Conservation (phyloP, 192 early-diverging fungal genomes). For the Backusella tarrabulga region DNA sequence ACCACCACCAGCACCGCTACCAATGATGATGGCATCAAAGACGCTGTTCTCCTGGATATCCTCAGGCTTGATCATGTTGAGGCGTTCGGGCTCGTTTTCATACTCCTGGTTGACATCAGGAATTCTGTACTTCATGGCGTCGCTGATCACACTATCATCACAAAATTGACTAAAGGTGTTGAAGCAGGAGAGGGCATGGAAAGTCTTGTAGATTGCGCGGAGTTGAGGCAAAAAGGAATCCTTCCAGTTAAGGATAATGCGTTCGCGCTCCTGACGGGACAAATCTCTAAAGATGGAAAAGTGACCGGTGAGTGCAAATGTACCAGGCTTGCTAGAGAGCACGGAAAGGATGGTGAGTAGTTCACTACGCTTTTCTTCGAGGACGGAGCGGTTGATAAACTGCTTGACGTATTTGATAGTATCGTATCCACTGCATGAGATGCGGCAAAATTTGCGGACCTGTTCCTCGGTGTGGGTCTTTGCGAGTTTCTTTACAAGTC, state of each 20-base stretch:
- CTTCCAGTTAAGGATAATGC: slow-evolving; percentile 26
- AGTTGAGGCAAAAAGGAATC: slow-evolving; percentile 19
- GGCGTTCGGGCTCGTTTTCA: not conserved
- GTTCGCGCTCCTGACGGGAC: slow-evolving; percentile 26
- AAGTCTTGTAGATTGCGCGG: slow-evolving; percentile 32
- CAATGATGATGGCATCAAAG: slow-evolving; percentile 67
- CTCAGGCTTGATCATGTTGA: not conserved
- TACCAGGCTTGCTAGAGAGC: slow-evolving; percentile 34
- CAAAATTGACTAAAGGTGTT: slow-evolving; percentile 12
- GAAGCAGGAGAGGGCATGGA: slow-evolving; percentile 22
- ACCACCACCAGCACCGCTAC: slow-evolving; percentile 68
- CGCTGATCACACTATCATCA: slow-evolving; percentile 45
- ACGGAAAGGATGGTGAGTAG: slow-evolving; percentile 18
- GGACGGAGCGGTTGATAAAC: not conserved
- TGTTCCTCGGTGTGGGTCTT: slow-evolving; percentile 27
- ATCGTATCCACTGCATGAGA: not conserved
- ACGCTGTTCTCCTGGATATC: not conserved
- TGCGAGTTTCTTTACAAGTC: slow-evolving; percentile 21
- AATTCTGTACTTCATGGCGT: slow-evolving; percentile 55
- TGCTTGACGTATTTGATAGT: not conserved
- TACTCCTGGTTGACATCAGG: slow-evolving; percentile 16
- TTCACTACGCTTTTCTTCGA: slow-evolving; percentile 19
- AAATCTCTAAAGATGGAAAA: slow-evolving; percentile 32
- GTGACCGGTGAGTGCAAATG: slow-evolving; percentile 26
- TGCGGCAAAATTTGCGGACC: not conserved